Base-by-base conservation (phyloP, 139 green algal genomes). In the Coelastrella sp. region DNA sequence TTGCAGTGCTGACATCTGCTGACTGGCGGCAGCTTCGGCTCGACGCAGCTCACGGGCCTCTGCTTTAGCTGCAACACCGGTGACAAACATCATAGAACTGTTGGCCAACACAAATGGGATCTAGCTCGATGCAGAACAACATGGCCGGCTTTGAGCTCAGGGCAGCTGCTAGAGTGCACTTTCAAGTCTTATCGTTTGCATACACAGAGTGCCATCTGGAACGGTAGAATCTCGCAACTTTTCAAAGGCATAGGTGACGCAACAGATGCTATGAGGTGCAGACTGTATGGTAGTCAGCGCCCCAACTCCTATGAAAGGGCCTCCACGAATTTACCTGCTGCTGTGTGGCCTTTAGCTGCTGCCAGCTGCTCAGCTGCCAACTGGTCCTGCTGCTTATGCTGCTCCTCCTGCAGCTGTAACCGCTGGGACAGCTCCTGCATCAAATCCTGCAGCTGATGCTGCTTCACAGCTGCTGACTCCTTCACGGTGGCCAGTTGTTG, bases 1-100 rank as follows among this genome's bases (percentile, higher is more conserved):
- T n/a, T n/a, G n/a, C n/a, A n/a, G n/a, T n/a, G n/a, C n/a, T 16
- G 80, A 73, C 59, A 86, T 16, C 80, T 86, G 80, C 80, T 86
- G 58, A 57, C n/a, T 54, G 47, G 80, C 80, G 58, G 80, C 80
- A 60, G 80, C 80, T 8, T 86, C 80, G 47, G 64, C 7, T 3
- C 80, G 80, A 19, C 80, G 74, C 74, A 80, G 23, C 74, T 80
- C 74, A 76, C 68, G 60, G 17, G 22, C 79, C 54, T 85, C 79
- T 57, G 79, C 60, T 32, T 85, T 85, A 17, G 57, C 79, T 85
- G 79, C 75, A 56, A 32, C 75, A 81, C 32, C 32, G 75, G 8
- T 4, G 16, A 78, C 14, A 56, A 78, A 47, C 32, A 47, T 47
- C 32, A 47, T 47, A 47, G 32, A 47, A 47, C 32, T 47, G 32